Conservation (phyloP, 148 eudicot genomes). For the Rhododendron griersonianum region DNA sequence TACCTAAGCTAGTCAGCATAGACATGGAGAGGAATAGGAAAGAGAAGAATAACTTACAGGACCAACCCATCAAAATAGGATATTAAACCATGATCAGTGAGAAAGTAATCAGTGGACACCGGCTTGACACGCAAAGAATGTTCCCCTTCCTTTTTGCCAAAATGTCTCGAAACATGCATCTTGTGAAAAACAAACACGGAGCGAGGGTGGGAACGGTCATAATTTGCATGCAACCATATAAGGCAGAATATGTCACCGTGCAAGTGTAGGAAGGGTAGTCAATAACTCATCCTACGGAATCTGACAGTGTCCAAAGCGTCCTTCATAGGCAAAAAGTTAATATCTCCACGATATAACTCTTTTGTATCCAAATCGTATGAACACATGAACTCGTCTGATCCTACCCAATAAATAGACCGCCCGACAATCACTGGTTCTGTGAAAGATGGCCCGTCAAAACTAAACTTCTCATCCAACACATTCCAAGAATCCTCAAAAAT, state of each 20-base stretch:
- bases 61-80: neutral
- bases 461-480: neutral
- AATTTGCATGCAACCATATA: neutral
- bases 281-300: neutral
- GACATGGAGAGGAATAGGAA: too few species aligned
- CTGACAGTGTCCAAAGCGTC: neutral
- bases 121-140: neutral
- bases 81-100: neutral
- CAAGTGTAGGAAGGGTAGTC: neutral
- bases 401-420: neutral
- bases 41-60: neutral
- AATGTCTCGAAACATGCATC: neutral
- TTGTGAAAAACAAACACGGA: neutral
- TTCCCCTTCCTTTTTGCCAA: neutral
- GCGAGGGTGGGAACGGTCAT: neutral
- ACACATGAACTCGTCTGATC: neutral
- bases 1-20: too few species aligned
- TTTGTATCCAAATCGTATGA: neutral
- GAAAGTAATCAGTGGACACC: neutral
- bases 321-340: neutral
- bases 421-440: neutral
- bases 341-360: neutral
- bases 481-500: neutral
- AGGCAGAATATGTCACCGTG: neutral
- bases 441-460: neutral